Evolutionary conservation across 2,329 filamentous ascomycete species (phyloP).

Genomic region (Colletotrichum orchidophilum): DNA sequence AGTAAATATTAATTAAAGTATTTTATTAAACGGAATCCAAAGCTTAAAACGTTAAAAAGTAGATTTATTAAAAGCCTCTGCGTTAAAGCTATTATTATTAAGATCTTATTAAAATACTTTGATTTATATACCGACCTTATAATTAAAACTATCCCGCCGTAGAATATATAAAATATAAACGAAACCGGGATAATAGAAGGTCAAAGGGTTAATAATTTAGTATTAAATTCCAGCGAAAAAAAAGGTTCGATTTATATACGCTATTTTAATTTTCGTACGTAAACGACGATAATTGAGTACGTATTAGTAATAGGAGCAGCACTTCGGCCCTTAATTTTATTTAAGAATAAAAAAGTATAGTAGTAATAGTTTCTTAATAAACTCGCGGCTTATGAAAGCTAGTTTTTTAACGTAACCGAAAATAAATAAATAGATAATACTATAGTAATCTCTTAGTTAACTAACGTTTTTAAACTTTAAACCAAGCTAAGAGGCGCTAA

Average conservation of each 20-base stretch:
- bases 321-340: background rate
- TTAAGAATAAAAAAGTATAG: background rate
- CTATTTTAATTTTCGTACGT: too few relatives aligned
- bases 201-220: background rate
- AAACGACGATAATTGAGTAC: too few relatives aligned
- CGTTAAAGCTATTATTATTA: background rate
- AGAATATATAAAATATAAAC: conserved; percentile 18
- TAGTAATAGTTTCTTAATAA: background rate
- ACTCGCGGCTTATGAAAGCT: background rate
- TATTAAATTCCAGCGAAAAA: background rate
- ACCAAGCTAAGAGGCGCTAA: background rate
- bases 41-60: background rate
- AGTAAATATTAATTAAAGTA: background rate
- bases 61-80: background rate
- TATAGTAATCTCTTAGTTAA: background rate
- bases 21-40: background rate
- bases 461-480: background rate
- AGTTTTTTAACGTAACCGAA: background rate
- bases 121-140: background rate
- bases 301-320: background rate
- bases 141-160: background rate
- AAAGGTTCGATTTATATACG: too few relatives aligned
- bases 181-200: background rate
- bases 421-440: background rate
- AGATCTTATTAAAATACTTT: background rate